A percentile compares a stretch with the other conserved stretches of the same genome.
These are phyloP conservation scores for Plasmodium gaboni DNA, from an alignment of 169 alveolate genomes.

Conservation along the genomic window DNA sequence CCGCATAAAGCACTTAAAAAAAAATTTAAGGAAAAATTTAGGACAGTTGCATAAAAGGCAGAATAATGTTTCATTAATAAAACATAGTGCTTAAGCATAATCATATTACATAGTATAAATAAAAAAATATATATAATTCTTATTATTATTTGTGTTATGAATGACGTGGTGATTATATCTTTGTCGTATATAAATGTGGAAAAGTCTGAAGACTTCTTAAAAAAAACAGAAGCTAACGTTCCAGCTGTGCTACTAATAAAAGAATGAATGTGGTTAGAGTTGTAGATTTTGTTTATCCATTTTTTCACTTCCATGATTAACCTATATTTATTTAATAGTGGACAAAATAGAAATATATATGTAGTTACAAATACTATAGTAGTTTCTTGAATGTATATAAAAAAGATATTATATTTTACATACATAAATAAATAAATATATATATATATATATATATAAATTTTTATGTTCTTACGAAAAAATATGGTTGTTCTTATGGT, in stretches of 20 bases:
- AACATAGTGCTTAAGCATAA: conserved; percentile 54
- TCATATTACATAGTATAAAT: conserved; percentile 33
- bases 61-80: conserved; percentile 58
- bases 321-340: conserved; percentile 11
- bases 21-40: conserved; percentile 54
- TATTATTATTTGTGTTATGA: conserved; percentile 18
- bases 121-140: conserved; percentile 44
- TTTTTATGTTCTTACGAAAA: conserved; percentile 12
- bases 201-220: conserved; percentile 48
- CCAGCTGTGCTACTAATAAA: conserved; percentile 57
- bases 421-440: background rate
- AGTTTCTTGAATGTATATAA: no score
- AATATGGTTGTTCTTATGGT: conserved; percentile 31
- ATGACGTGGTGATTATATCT: conserved; percentile 7
- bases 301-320: conserved; percentile 9
- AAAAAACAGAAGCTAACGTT: conserved; percentile 64
- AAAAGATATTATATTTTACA: no score
- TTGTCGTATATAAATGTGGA: conserved; percentile 3
- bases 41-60: conserved; percentile 55
- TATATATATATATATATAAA: background rate
- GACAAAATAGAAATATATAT: conserved; percentile 3
- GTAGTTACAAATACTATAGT: no score
- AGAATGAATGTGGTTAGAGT: conserved; percentile 21
- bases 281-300: conserved; percentile 2
- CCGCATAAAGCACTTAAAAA: conserved; percentile 70